Conservation (phyloP, 805 yeast genomes). For the Barnettozyma californica region DNA sequence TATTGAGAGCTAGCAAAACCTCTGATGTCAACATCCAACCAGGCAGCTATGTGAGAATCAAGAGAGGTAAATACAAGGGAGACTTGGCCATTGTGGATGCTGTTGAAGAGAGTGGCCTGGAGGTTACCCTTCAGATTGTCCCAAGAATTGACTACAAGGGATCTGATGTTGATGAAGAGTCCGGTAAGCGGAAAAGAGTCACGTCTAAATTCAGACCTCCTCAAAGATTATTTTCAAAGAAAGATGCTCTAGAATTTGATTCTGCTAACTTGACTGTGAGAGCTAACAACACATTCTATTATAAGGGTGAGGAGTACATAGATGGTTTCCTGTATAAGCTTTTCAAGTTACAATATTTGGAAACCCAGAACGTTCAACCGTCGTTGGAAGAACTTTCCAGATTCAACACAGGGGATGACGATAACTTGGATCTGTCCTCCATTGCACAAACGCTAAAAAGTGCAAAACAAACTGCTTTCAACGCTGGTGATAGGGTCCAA, state of each 20-base stretch:
- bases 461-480: conserved; percentile 57
- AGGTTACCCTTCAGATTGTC: conserved; percentile 86
- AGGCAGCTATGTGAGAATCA: conserved; percentile 87
- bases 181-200: conserved; percentile 44
- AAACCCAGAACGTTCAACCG: conserved; percentile 80
- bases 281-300: conserved; percentile 58
- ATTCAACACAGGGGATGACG: conserved; percentile 68
- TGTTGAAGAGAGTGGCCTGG: conserved; percentile 89
- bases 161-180: conserved; percentile 47
- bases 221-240: conserved; percentile 80
- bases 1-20: conserved; percentile 83
- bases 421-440: conserved; percentile 79
- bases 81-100: conserved; percentile 93
- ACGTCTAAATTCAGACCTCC: conserved; percentile 72
- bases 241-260: conserved; percentile 84
- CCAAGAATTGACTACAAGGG: conserved; percentile 93
- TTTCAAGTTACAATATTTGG: conserved; percentile 75
- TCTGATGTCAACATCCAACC: conserved; percentile 85
- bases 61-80: conserved; percentile 86
- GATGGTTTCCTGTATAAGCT: conserved; percentile 88
- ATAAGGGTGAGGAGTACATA: conserved; percentile 81
- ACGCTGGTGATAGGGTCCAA: conserved; percentile 92
- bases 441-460: conserved; percentile 82
- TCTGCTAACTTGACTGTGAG: conserved; percentile 66
- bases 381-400: conserved; percentile 81